phyloP scores from a whole-genome alignment of 768 basidiomycete genomes.

The Auriscalpium vulgare region DNA sequence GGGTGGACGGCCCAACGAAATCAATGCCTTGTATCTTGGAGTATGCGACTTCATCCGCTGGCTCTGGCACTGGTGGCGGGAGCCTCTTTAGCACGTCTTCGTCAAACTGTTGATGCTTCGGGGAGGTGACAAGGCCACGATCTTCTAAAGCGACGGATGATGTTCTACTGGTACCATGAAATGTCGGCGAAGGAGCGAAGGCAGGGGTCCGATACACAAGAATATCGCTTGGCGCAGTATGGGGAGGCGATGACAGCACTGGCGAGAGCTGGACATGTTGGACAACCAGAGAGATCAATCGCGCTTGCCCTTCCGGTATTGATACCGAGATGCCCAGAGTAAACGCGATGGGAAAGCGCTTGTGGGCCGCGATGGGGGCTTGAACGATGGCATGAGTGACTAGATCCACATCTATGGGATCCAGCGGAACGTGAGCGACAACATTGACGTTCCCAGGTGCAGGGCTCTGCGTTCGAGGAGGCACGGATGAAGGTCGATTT shows the following conservation, averaged over 20 bases:
- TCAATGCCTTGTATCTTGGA: conserved; percentile 5
- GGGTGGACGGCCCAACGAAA: conserved; percentile 42
- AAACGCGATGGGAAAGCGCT: conserved; percentile 52
- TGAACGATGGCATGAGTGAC: conserved; percentile 43
- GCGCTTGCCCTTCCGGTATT: conserved; percentile 30
- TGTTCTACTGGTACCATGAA: neutral
- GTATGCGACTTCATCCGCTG: conserved; percentile 7
- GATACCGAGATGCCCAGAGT: conserved; percentile 43
- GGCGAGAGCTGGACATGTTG: conserved; percentile 49
- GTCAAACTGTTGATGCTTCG: conserved; percentile 1
- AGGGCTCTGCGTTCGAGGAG: conserved; percentile 22
- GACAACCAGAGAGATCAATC: conserved; percentile 45
- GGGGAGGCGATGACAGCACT: conserved; percentile 15
- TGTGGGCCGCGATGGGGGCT: conserved; percentile 38
- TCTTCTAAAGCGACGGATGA: conserved; percentile 2
- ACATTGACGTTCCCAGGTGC: conserved; percentile 19
- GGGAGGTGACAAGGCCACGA: conserved; percentile 7
- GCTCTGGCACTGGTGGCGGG: conserved; percentile 5
- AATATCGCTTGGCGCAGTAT: conserved; percentile 9
- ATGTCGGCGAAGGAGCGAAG: conserved; percentile 1
- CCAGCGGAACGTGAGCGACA: conserved; percentile 13
- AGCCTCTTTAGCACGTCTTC: neutral
- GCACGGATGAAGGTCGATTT: conserved; percentile 20
- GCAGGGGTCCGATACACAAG: neutral
- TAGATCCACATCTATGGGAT: conserved; percentile 51